These are phyloP conservation scores for Rhizopogon rudus DNA, from an alignment of 768 basidiomycete genomes.

Conservation along the genomic window DNA sequence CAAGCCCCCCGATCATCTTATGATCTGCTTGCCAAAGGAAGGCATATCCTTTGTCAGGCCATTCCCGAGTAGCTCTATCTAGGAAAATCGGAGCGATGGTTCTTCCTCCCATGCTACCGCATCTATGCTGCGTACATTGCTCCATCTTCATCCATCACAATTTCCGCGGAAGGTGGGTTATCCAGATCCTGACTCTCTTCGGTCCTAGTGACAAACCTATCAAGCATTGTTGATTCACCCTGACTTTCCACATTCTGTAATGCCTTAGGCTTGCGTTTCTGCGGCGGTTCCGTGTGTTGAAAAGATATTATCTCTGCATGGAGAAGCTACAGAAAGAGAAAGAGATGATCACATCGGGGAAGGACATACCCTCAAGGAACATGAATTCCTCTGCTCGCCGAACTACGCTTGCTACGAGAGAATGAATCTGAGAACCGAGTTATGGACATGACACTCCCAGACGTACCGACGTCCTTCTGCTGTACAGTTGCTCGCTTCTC, in stretches of 20 bases:
- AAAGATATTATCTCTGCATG: conserved; percentile 55
- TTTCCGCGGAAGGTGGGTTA: conserved; percentile 21
- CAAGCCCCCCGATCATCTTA: neutral
- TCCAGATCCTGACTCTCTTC: conserved; percentile 17
- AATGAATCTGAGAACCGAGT: neutral
- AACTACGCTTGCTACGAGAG: conserved; percentile 49
- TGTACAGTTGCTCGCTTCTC: conserved; percentile 76
- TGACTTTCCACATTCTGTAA: conserved; percentile 10
- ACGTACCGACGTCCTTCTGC: conserved; percentile 73
- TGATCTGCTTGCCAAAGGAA: neutral
- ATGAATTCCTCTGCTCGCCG: conserved; percentile 70
- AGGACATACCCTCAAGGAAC: conserved; percentile 64
- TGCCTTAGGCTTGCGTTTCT: conserved; percentile 39
- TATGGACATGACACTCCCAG: neutral
- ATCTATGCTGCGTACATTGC: conserved; percentile 43
- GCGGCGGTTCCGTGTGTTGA: conserved; percentile 37
- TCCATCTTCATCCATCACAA: conserved; percentile 57
- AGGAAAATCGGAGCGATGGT: neutral
- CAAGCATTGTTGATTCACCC: conserved; percentile 38
- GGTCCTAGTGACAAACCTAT: conserved; percentile 39
- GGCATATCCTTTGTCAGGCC: neutral
- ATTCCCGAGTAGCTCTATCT: neutral
- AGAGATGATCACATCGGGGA: neutral
- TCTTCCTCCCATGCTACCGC: neutral
- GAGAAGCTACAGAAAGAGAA: neutral